A percentile compares a stretch with the other conserved stretches of the same genome.
Conservation (phyloP, 306 rosid species). For the Alnus rubra region DNA sequence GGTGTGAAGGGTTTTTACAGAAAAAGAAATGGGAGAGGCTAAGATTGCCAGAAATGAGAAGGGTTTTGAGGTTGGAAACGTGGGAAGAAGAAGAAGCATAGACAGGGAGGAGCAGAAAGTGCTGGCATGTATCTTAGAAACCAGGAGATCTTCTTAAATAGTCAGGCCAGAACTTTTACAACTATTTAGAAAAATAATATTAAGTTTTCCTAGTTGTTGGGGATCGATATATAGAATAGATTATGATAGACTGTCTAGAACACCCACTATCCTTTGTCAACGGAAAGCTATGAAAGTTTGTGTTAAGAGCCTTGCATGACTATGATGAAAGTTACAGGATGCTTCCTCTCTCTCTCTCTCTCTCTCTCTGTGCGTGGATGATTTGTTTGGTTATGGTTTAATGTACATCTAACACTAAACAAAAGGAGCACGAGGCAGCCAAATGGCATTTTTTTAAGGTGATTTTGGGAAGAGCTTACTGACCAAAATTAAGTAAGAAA, state of each 20-base stretch:
- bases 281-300: constrained; percentile 36
- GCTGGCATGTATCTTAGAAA: constrained; percentile 69
- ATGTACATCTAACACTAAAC: constrained; percentile 27
- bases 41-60: constrained; percentile 29
- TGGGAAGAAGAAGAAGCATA: constrained; percentile 35
- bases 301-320: constrained; percentile 45
- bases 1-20: constrained; percentile 21
- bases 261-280: constrained; percentile 62
- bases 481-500: constrained; percentile 45
- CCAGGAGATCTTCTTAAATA: constrained; percentile 72
- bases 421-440: constrained; percentile 62
- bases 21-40: constrained; percentile 28
- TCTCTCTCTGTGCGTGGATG: neutral
- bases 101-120: constrained; percentile 54
- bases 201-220: constrained; percentile 69
- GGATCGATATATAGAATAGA: constrained; percentile 46
- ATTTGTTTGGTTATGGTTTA: constrained; percentile 28
- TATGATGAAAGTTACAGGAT: constrained; percentile 60
- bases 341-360: constrained; percentile 48
- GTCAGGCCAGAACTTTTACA: constrained; percentile 38
- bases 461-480: constrained; percentile 48
- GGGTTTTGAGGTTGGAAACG: constrained; percentile 34
- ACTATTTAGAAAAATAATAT: constrained; percentile 44
- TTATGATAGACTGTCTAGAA: constrained; percentile 50
- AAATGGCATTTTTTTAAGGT: constrained; percentile 63